Base-by-base conservation (phyloP, 345 rosid genomes). In the Eutrema yunnanense region DNA sequence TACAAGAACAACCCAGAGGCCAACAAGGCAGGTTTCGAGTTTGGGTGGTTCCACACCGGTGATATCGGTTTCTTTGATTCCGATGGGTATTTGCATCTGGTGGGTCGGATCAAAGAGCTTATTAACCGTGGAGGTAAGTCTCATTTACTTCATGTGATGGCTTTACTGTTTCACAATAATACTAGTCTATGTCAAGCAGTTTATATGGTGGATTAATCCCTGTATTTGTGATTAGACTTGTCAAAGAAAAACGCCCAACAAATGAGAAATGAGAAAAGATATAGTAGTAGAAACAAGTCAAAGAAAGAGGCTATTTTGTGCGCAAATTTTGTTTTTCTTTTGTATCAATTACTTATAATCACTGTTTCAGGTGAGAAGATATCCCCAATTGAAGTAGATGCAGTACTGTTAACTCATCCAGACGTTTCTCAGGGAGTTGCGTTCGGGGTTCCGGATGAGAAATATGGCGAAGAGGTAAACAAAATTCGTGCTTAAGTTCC, bases 1-100 rank as follows among this genome's bases (percentile, higher is more conserved):
- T 94, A 94, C 77, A 94, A 91, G 82, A 88, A 89, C 67, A 94
- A 94, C 55, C 91, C 95, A 1, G 92, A 89, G 26, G 98, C 96
- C 13, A 94, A 94, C 73, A 85, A 86, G 65, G 71, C 84, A 8
- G 97, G 92, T 50, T 94, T 83, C 64, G 85, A 75, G 74, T 91
- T 88, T 70, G 96, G 98, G 29, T 94, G 97, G 98, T 94, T 94
- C 74, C 98, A 89, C 60, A 91, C 98, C 0, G 98, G 97, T 10
- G 98, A 94, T 67, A 32, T 89, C 5, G 98, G 97, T 40, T 78
- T 62, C 73, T 76, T 91, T 29, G 98, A 94, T 72, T 69, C 86
- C 0, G 98, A 94, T 54, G 97, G 98, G 14, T 91, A 88, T 76
- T 74, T 94, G 89, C 84, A 84, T 77, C 81, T 94, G 6, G 97